Percentiles rank a stretch among this genome's conserved stretches.
phyloP scores from a whole-genome alignment of 2,329 filamentous ascomycete genomes.

The Paecilomyces variotii region DNA sequence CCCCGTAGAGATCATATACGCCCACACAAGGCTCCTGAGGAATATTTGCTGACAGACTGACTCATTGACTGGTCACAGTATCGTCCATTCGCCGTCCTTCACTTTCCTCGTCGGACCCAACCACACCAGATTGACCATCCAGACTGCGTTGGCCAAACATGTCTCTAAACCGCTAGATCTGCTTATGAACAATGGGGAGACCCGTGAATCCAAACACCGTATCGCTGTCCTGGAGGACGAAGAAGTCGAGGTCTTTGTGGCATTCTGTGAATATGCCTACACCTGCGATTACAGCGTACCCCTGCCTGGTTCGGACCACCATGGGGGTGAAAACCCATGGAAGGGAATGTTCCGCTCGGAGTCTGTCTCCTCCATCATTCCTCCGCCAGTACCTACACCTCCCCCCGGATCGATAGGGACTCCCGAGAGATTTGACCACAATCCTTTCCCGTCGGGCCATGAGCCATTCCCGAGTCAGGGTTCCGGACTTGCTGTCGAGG shows the following conservation, averaged over 20 bases:
- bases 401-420: neutral
- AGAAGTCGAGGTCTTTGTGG: constrained; percentile 42
- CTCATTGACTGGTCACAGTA: constrained; percentile 21
- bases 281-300: constrained; percentile 39
- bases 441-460: neutral
- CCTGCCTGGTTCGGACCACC: neutral
- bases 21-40: constrained; percentile 5
- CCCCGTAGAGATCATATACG: neutral
- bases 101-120: constrained; percentile 40
- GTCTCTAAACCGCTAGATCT: constrained; percentile 37
- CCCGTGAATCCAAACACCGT: constrained; percentile 36
- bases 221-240: constrained; percentile 39
- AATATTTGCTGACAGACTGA: constrained; percentile 12
- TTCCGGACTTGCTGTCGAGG: neutral
- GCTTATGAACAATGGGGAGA: constrained; percentile 40
- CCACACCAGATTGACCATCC: constrained; percentile 40
- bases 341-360: constrained; percentile 12
- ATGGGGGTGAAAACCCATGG: neutral
- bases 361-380: constrained; percentile 13
- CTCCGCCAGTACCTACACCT: constrained; percentile 3
- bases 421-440: neutral
- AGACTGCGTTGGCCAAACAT: constrained; percentile 36
- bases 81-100: constrained; percentile 37
- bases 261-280: constrained; percentile 44
- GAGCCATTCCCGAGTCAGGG: neutral